These are phyloP conservation scores for Volvox carteri DNA, from an alignment of 163 green algal species.

Conservation along the genomic window DNA sequence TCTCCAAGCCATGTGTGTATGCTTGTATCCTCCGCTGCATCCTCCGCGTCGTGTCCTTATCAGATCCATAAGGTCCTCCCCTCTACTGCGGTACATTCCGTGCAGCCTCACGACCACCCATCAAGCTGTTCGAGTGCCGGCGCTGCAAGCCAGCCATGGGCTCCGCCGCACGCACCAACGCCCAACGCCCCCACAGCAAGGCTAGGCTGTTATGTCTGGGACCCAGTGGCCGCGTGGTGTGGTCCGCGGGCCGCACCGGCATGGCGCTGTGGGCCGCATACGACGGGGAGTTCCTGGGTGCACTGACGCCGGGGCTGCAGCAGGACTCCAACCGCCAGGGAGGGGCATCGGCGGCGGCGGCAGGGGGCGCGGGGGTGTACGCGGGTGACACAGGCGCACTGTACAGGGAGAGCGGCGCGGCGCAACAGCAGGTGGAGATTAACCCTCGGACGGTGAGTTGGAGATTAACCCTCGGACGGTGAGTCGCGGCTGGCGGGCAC, in stretches of 20 bases:
- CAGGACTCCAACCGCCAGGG: background rate
- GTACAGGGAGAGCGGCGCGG: background rate
- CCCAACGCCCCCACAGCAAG: constrained; percentile 71
- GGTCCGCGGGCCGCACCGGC: constrained; percentile 72
- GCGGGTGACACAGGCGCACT: constrained; percentile 6
- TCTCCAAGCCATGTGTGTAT: too few relatives aligned
- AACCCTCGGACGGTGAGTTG: constrained; percentile 36
- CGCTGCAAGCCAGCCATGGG: background rate
- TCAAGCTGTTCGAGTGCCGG: constrained; percentile 45
- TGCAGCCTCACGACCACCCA: constrained; percentile 2
- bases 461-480: constrained; percentile 51
- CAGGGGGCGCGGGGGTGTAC: background rate
- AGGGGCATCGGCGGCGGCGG: background rate
- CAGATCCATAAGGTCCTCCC: too few relatives aligned
- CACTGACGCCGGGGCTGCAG: background rate
- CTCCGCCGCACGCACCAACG: constrained; percentile 1
- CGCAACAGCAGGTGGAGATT: constrained; percentile 37
- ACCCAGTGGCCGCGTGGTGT: constrained; percentile 78
- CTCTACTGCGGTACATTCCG: too few relatives aligned
- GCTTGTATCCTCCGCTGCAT: too few relatives aligned
- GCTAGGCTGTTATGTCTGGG: constrained; percentile 61
- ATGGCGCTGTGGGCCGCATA: constrained; percentile 81
- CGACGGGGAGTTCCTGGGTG: constrained; percentile 71
- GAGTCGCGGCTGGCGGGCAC: too few relatives aligned
- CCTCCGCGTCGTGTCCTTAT: too few relatives aligned